These are phyloP conservation scores for Colletotrichum sp. DNA, from an alignment of 2,329 filamentous ascomycete genomes.

Conservation along the genomic window DNA sequence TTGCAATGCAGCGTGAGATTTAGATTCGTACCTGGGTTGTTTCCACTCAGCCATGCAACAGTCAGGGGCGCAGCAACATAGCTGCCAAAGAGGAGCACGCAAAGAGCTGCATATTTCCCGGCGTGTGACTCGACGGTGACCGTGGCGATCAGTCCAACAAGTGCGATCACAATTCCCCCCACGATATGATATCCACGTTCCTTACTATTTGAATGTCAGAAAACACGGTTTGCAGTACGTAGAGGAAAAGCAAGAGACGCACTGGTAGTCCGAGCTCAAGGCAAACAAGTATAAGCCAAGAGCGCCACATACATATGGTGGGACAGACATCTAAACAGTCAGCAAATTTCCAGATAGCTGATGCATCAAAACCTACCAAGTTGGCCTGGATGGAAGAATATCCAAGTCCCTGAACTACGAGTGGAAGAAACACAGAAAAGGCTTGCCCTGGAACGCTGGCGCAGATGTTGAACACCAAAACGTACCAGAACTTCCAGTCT, in stretches of 20 bases:
- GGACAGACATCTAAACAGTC: constrained; percentile 30
- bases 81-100: constrained; percentile 33
- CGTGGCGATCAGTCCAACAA: constrained; percentile 30
- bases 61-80: constrained; percentile 34
- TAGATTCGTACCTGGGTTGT: constrained; percentile 24
- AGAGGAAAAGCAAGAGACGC: neutral
- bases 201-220: neutral
- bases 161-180: constrained; percentile 26
- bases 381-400: constrained; percentile 28
- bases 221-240: neutral
- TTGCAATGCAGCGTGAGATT: neutral
- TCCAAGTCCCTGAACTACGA: constrained; percentile 34
- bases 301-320: constrained; percentile 34
- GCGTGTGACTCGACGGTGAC: constrained; percentile 21
- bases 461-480: constrained; percentile 34
- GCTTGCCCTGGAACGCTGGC: constrained; percentile 33
- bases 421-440: constrained; percentile 36
- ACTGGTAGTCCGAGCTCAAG: constrained; percentile 29
- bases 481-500: constrained; percentile 41
- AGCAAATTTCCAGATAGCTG: neutral
- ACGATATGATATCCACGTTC: constrained; percentile 35
- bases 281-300: constrained; percentile 31
- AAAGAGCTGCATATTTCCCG: constrained; percentile 30
- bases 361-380: constrained; percentile 21
- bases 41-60: constrained; percentile 36